Percentiles rank a stretch among this genome's conserved stretches.
Evolutionary conservation across 106 monocot species (phyloP).

Genomic region (Chionographis japonica): DNA sequence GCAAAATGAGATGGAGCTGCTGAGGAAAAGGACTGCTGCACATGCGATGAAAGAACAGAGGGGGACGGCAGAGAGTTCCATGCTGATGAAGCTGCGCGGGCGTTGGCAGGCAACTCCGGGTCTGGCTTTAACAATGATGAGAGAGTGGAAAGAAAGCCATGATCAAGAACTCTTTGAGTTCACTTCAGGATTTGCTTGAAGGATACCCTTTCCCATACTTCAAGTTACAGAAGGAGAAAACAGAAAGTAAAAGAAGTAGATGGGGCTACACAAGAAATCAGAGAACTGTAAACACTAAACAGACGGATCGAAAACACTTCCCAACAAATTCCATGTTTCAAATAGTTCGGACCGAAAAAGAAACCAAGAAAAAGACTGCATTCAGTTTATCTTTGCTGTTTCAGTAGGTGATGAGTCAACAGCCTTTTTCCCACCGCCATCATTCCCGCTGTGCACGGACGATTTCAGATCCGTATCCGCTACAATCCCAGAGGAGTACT

Average conservation of each 20-base stretch:
- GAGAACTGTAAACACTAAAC: too few relatives aligned
- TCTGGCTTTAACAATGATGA: background rate
- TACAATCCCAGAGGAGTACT: constrained; percentile 64
- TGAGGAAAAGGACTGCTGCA: background rate
- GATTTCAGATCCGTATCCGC: constrained; percentile 28
- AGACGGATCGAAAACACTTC: too few relatives aligned
- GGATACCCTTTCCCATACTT: too few relatives aligned
- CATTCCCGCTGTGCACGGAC: background rate
- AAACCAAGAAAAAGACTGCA: too few relatives aligned
- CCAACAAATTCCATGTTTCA: too few relatives aligned
- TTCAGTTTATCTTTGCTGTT: too few relatives aligned
- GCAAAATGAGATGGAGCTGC: background rate
- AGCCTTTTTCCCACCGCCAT: background rate
- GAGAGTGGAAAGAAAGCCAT: background rate
- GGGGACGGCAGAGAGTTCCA: background rate
- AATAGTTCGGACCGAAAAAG: too few relatives aligned
- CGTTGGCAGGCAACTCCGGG: too few relatives aligned
- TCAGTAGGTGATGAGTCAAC: too few relatives aligned
- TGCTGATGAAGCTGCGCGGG: background rate
- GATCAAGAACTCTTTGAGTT: constrained; percentile 5
- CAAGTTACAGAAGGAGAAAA: too few relatives aligned
- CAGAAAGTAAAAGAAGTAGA: too few relatives aligned
- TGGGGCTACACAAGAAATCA: too few relatives aligned
- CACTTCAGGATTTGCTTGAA: constrained; percentile 21
- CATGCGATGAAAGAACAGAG: background rate